Evolutionary conservation across 2,329 filamentous ascomycete genomes (phyloP).

Genomic region (Myriangium duriaei): DNA sequence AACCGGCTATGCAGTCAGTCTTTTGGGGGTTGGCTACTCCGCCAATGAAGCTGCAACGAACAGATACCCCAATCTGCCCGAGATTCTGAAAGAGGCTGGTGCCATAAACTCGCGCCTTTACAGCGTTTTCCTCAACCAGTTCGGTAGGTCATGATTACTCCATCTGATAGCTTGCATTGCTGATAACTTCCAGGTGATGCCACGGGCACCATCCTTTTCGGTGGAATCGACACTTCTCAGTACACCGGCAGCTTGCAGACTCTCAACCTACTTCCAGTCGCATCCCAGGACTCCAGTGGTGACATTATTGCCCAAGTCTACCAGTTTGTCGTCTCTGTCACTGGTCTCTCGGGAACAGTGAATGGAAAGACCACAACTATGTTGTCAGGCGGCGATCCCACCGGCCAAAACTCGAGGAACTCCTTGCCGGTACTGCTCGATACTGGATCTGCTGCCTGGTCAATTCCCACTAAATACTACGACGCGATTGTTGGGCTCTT

Average conservation of each 20-base stretch:
- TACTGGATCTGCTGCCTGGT: slow-evolving; percentile 21
- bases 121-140: slow-evolving; percentile 22
- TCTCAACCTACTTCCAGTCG: slow-evolving; percentile 18
- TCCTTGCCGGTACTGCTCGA: slow-evolving; percentile 20
- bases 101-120: slow-evolving; percentile 22
- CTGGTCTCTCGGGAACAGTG: slow-evolving; percentile 15
- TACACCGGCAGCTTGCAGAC: slow-evolving; percentile 21
- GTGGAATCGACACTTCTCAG: slow-evolving; percentile 22
- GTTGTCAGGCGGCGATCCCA: slow-evolving; percentile 15
- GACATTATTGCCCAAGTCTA: slow-evolving; percentile 12
- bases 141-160: slow-evolving; percentile 4
- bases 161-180: not conserved
- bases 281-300: not conserved
- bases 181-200: slow-evolving; percentile 5
- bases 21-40: slow-evolving; percentile 23
- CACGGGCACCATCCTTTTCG: slow-evolving; percentile 23
- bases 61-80: slow-evolving; percentile 22
- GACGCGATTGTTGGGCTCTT: slow-evolving; percentile 15
- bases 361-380: slow-evolving; percentile 13
- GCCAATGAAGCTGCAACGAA: slow-evolving; percentile 16
- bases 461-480: slow-evolving; percentile 16
- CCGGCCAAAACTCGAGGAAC: not conserved
- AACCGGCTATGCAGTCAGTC: slow-evolving; percentile 19
- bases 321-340: slow-evolving; percentile 20
- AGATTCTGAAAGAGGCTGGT: slow-evolving; percentile 19